A percentile compares a stretch with the other conserved stretches of the same genome.
phyloP scores from a whole-genome alignment of 768 basidiomycete genomes.

The Phylloporus sp. region DNA sequence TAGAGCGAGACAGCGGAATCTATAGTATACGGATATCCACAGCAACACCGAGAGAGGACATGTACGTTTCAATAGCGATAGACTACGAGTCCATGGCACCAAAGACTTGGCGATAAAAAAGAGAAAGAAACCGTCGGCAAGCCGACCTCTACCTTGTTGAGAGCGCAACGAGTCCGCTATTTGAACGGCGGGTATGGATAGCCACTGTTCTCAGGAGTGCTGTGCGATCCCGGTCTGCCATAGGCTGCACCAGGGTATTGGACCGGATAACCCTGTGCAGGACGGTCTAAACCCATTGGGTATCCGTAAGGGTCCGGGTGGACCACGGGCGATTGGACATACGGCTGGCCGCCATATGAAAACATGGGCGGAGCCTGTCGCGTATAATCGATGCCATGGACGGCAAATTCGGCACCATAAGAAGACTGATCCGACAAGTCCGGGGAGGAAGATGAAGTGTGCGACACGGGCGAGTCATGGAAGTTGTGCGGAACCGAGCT shows the following conservation, averaged over 20 bases:
- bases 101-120: conserved; percentile 8
- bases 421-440: conserved; percentile 23
- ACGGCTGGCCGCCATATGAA: conserved; percentile 3
- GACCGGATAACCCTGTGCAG: conserved; percentile 6
- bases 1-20: background rate
- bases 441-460: conserved; percentile 23
- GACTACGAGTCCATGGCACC: conserved; percentile 8
- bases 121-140: conserved; percentile 5
- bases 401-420: conserved; percentile 8
- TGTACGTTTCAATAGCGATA: too few species aligned
- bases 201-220: conserved; percentile 7
- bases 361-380: conserved; percentile 5
- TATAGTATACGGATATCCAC: conserved; percentile 13
- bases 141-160: background rate
- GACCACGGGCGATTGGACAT: conserved; percentile 1
- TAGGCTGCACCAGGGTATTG: conserved; percentile 9
- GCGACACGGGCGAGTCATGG: conserved; percentile 19
- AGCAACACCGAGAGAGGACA: conserved; percentile 6
- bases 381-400: conserved; percentile 2
- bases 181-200: conserved; percentile 11
- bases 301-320: conserved; percentile 14
- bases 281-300: conserved; percentile 11
- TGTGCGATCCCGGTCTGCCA: conserved; percentile 11
- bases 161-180: conserved; percentile 3
- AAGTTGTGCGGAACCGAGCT: conserved; percentile 10